phyloP scores from a whole-genome alignment of 306 rosid species.

The Echinosophora koreensis region DNA sequence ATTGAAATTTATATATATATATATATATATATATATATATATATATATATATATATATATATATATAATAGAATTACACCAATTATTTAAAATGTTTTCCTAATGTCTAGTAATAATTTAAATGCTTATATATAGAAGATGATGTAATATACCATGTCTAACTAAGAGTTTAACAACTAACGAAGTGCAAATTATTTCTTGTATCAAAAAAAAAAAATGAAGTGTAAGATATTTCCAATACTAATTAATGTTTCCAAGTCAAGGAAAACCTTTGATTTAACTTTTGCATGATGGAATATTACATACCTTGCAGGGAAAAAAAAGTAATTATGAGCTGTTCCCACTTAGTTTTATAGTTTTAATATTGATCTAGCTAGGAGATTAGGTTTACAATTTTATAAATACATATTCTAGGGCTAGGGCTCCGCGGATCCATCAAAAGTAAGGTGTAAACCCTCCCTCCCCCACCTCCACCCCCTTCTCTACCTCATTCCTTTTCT shows the following conservation, averaged over 20 bases:
- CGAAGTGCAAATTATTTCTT: neutral
- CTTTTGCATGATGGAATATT: slow-evolving; percentile 31
- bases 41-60: too few relatives aligned
- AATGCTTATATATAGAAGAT: too few relatives aligned
- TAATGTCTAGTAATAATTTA: too few relatives aligned
- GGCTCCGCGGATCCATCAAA: slow-evolving; percentile 57
- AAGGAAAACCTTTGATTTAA: neutral
- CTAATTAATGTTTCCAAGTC: neutral
- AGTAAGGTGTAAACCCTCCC: slow-evolving; percentile 29
- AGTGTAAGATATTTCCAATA: neutral
- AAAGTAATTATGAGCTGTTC: slow-evolving; percentile 41
- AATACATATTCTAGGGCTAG: slow-evolving; percentile 76
- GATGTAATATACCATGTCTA: neutral
- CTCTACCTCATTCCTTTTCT: slow-evolving; percentile 25
- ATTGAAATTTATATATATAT: too few relatives aligned
- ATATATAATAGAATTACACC: too few relatives aligned
- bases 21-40: too few relatives aligned
- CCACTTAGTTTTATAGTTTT: slow-evolving; percentile 29
- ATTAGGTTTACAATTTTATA: slow-evolving; percentile 52
- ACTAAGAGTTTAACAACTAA: neutral
- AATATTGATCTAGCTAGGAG: slow-evolving; percentile 3
- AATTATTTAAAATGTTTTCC: too few relatives aligned
- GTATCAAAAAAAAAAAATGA: too few relatives aligned
- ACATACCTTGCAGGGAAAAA: neutral
- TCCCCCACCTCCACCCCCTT: neutral